Conservation (phyloP, 179 eudicot genomes). For the Silene coronaria region DNA sequence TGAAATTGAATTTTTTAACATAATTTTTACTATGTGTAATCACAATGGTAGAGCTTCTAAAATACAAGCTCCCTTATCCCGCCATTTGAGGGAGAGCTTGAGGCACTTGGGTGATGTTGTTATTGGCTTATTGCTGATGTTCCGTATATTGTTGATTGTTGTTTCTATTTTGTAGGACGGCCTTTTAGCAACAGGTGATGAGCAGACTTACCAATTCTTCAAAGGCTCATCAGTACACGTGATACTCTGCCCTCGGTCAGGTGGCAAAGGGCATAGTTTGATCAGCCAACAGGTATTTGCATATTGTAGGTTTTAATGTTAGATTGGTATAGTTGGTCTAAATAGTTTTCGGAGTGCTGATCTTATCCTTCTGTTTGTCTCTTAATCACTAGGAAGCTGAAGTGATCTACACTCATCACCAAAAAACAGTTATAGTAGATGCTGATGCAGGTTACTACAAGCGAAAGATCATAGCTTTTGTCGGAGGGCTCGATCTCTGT, state of each 20-base stretch:
- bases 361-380: not conserved
- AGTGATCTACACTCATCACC: conserved; percentile 78
- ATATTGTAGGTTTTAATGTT: no score
- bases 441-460: conserved; percentile 53
- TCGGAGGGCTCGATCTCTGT: conserved; percentile 81
- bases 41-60: no score
- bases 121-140: not conserved
- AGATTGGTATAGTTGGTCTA: no score
- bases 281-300: conserved; percentile 28
- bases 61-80: no score
- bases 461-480: conserved; percentile 66
- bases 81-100: no score
- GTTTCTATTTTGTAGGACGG: conserved; percentile 21
- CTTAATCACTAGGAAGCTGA: conserved; percentile 51
- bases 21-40: no score
- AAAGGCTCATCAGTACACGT: conserved; percentile 30
- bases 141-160: not conserved
- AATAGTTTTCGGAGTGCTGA: not conserved
- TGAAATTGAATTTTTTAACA: no score
- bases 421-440: conserved; percentile 74
- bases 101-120: no score
- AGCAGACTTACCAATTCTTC: conserved; percentile 27
- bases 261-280: conserved; percentile 39
- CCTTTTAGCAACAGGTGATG: conserved; percentile 25
- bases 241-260: conserved; percentile 38